phyloP scores from a whole-genome alignment of 352 stramenopile genomes.

The Pythium dissotocum region DNA sequence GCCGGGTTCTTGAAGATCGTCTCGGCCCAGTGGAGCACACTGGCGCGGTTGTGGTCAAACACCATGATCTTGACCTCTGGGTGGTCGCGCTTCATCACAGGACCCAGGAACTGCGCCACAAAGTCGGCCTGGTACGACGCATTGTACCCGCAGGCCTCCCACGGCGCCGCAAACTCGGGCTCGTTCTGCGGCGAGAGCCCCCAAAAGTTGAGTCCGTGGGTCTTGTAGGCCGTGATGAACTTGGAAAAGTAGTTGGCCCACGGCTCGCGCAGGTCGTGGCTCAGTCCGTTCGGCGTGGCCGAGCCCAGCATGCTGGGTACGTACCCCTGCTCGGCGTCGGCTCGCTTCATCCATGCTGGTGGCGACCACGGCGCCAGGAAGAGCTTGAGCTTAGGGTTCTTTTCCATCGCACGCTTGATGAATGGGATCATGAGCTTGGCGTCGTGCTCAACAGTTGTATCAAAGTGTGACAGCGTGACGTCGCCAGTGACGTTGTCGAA shows the following conservation, averaged over 20 bases:
- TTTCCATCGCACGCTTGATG: conserved; percentile 67
- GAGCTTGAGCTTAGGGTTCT: conserved; percentile 74
- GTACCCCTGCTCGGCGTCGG: conserved; percentile 37
- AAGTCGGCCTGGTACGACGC: conserved; percentile 70
- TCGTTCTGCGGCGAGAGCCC: conserved; percentile 92
- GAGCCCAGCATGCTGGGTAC: conserved; percentile 68
- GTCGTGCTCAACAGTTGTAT: conserved; percentile 74
- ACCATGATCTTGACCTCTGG: conserved; percentile 90
- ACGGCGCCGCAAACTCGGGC: conserved; percentile 70
- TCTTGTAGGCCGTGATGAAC: conserved; percentile 91
- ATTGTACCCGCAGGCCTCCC: conserved; percentile 71
- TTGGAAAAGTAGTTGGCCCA: conserved; percentile 93
- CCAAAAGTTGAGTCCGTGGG: conserved; percentile 83
- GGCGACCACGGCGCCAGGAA: conserved; percentile 89
- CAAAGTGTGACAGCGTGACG: conserved; percentile 73
- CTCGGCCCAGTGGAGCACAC: conserved; percentile 66
- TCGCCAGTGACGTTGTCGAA: conserved; percentile 85
- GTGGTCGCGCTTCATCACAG: conserved; percentile 80
- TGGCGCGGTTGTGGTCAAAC: conserved; percentile 91
- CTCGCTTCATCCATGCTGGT: conserved; percentile 87
- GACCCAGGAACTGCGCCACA: conserved; percentile 83
- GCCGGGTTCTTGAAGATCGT: conserved; percentile 68
- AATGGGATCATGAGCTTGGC: conserved; percentile 82
- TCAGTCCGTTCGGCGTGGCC: conserved; percentile 47
- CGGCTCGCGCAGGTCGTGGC: conserved; percentile 49